A percentile compares a stretch with the other conserved stretches of the same genome.
phyloP scores from a whole-genome alignment of 176 grass and related monocot species.

The Oryza nivara region DNA sequence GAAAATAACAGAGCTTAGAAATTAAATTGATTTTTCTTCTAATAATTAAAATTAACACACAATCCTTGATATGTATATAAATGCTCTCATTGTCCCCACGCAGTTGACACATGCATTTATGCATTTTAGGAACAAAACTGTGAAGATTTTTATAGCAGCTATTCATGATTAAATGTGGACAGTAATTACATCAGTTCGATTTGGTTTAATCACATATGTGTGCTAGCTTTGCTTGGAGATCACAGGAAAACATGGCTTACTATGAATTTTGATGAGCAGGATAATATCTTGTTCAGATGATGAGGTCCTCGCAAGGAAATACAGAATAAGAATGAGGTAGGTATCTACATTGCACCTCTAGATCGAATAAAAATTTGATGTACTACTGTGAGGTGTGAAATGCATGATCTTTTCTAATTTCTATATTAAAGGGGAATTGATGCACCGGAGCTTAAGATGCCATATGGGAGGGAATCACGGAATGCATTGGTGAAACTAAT shows the following conservation, averaged over 20 bases:
- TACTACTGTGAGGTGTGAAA: not conserved
- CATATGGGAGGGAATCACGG: conserved; percentile 56
- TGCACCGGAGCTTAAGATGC: conserved; percentile 62
- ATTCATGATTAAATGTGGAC: not conserved
- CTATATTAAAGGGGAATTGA: conserved; percentile 60
- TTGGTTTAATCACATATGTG: not conserved
- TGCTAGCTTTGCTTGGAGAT: not conserved
- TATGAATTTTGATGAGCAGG: conserved; percentile 40
- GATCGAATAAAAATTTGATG: not conserved
- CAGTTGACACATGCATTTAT: not conserved
- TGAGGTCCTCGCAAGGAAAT: conserved; percentile 60
- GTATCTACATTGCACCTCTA: conserved; percentile 36
- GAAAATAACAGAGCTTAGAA: not conserved
- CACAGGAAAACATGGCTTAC: conserved; percentile 17
- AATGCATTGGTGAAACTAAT: conserved; percentile 61
- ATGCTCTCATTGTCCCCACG: not conserved
- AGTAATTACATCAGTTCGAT: not conserved
- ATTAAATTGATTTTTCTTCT: conserved; percentile 5
- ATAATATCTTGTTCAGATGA: conserved; percentile 29
- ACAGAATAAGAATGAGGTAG: conserved; percentile 79
- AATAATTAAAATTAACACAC: not conserved
- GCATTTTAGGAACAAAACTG: not conserved
- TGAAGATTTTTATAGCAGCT: not conserved
- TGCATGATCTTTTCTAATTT: not conserved
- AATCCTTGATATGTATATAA: not conserved